Evolutionary conservation across 371 early-diverging fungal genomes (phyloP), one percentile per base, ranked within the genome.

Genomic region (Mucor sp.): DNA sequence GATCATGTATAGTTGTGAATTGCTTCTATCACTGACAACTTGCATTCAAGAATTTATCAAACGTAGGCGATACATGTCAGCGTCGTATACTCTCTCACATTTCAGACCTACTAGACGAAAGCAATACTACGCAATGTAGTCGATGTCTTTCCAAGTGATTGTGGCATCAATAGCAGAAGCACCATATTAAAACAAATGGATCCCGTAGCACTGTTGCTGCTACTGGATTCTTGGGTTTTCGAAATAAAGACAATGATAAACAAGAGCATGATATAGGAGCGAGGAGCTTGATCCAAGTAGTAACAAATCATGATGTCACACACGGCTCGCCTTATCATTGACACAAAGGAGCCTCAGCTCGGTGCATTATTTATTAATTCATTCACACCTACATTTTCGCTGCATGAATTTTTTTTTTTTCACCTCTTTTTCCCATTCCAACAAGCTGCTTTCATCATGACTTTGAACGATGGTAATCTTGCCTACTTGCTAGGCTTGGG

Each of bases 401-500:
- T 53, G 53, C 53, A 53, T 53, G 53, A 53, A 53, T 27, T 27
- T 30, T 30, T 8, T 4, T 14, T 7, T 14, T 23, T 9, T 47
- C 21, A 53, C 27, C 53, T 53, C 15, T 53, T 25, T 53, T 25
- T 53, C 27, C 15, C 27, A 27, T 15, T 15, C 27, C 48, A n/a
- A 25, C n/a, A n/a, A n/a, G n/a, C n/a, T n/a, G 27, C 25, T 27
- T n/a, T 25, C 9, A 53, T 25, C 23, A 53, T 53, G 53, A 27
- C 27, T 53, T 25, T 23, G 23, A 50, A 72, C 58, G 75, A 74
- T 58, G 67, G 44, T 9, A 28, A 74, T 41, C 62, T 79, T 8
- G 79, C 73, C 9, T 76, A 77, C 53, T 63, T 80, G 7, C 21
- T 80, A 9, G 57, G 69, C 28, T 63, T 80, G 19, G 80, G 80